Base-by-base conservation (phyloP, 352 stramenopile genomes). In the Globisporangium emineosum region DNA sequence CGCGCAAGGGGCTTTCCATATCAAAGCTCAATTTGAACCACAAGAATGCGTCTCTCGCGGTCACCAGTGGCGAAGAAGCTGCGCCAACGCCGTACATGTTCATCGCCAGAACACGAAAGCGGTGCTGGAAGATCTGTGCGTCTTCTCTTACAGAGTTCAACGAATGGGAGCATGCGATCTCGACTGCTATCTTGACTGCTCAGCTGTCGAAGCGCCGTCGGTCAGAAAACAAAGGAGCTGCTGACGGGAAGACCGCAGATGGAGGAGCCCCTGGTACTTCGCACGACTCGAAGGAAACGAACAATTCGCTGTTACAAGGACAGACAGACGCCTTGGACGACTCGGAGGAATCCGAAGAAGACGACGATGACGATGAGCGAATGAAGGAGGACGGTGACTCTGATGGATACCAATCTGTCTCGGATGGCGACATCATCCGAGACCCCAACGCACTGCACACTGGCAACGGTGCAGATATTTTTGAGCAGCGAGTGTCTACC, bases 81-180 rank as follows among this genome's bases (percentile, higher is more conserved):
- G 75, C 78, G n/a, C 82, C 82, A 12, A 91, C 82, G 10, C 71
- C 79, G n/a, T 89, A 79, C 33, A 71, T 85, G 73, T 89, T 91
- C 60, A 69, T 89, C 19, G 76, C 88, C n/a, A 77, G 80, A 5
- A 77, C 80, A 25, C 76, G 81, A 21, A 84, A 86, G 40, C 76
- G 76, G 42, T 88, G 75, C 65, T 91, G 82, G 80, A 91, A 89
- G 72, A 75, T 91, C 25, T 91, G 82, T 49, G 75, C 82, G 1
- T 65, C 75, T 8, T 81, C 80, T 1, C 64, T 81, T 32, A 67
- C 49, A 7, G 78, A 91, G 53, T 86, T 81, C 60, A 86, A 82
- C 42, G 79, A 83, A 30, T 91, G 82, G 82, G 82, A 91, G 47
- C 81, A 86, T 47, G 82, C 77, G n/a, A 89, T 91, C 54, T 89